phyloP scores from a whole-genome alignment of 139 green algal genomes.

The Dunaliella primolecta region DNA sequence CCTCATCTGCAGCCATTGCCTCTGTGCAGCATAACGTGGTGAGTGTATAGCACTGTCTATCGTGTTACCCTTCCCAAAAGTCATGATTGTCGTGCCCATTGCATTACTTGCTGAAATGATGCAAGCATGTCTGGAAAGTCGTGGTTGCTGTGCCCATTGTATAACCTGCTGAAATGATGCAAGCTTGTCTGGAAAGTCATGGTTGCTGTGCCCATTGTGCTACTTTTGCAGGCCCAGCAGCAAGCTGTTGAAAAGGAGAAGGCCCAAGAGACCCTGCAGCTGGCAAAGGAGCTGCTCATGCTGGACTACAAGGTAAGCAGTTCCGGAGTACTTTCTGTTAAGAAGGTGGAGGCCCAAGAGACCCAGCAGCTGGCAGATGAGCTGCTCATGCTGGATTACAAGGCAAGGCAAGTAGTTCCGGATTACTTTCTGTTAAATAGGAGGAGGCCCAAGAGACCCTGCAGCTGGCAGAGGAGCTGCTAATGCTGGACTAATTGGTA shows the following conservation, averaged over 20 bases:
- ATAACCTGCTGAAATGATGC: too few relatives aligned
- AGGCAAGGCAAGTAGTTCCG: neutral
- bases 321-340: too few relatives aligned
- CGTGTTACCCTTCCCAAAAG: too few relatives aligned
- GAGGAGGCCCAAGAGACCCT: neutral
- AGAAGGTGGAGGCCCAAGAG: neutral
- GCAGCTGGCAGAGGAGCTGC: neutral
- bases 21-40: neutral
- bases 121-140: too few relatives aligned
- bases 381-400: neutral
- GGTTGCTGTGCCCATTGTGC: too few relatives aligned
- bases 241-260: neutral
- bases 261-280: neutral
- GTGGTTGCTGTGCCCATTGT: too few relatives aligned
- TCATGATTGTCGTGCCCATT: too few relatives aligned
- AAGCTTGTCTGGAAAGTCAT: too few relatives aligned
- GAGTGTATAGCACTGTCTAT: too few relatives aligned
- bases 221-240: neutral
- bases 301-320: neutral
- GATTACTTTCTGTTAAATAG: neutral
- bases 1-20: neutral
- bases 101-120: too few relatives aligned
- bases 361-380: neutral
- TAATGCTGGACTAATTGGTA: neutral
- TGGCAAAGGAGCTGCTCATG: neutral